These are phyloP conservation scores for Bertia moriformis DNA, from an alignment of 2,329 filamentous ascomycete genomes.

Conservation along the genomic window DNA sequence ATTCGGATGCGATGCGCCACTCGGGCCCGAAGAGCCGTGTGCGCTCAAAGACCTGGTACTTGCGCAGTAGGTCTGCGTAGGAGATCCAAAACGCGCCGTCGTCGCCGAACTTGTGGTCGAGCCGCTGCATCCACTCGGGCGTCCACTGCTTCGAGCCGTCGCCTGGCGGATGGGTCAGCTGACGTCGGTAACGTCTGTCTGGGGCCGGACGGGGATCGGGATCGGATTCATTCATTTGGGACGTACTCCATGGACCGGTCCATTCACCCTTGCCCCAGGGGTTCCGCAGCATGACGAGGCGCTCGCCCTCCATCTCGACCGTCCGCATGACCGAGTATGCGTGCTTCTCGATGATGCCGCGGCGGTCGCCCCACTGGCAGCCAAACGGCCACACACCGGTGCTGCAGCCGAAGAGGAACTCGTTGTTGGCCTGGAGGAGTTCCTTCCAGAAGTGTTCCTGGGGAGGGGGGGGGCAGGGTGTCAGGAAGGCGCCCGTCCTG, in stretches of 20 bases:
- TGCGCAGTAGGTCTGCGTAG: conserved; percentile 41
- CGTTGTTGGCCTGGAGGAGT: conserved; percentile 48
- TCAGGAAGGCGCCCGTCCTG: too few relatives aligned
- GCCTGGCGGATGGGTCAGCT: too few relatives aligned
- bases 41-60: conserved; percentile 41
- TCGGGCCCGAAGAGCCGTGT: conserved; percentile 40
- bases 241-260: conserved; percentile 59
- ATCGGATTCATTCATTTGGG: conserved; percentile 7
- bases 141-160: conserved; percentile 80
- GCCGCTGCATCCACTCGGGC: conserved; percentile 58
- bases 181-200: conserved; percentile 20
- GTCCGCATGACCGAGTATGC: conserved; percentile 46
- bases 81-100: conserved; percentile 55
- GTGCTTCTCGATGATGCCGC: conserved; percentile 42
- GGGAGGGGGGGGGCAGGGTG: background rate
- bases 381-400: conserved; percentile 28
- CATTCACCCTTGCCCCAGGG: conserved; percentile 73
- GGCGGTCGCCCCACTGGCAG: conserved; percentile 28
- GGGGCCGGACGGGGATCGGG: too few relatives aligned
- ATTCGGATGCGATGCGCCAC: conserved; percentile 31
- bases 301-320: conserved; percentile 42
- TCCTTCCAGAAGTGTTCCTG: conserved; percentile 59
- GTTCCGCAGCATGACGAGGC: conserved; percentile 54
- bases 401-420: conserved; percentile 54
- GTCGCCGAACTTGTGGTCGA: conserved; percentile 62